These are phyloP conservation scores for Fusarium nematophilum DNA, from an alignment of 2,329 filamentous ascomycete genomes.

Conservation along the genomic window DNA sequence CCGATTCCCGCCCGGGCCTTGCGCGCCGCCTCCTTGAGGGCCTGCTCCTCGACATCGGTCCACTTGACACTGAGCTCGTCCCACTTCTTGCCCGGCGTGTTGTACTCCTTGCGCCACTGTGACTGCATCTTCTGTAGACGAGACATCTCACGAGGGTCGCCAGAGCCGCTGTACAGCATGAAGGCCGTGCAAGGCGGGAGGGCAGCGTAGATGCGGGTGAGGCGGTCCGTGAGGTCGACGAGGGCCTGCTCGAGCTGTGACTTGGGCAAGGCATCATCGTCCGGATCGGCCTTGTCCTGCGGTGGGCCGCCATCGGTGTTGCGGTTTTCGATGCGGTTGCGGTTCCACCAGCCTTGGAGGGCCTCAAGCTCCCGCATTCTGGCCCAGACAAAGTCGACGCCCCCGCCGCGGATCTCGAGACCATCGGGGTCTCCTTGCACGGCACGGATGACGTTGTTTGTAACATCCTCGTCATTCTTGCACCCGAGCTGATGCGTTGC, in stretches of 20 bases:
- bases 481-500: slow-evolving; percentile 69
- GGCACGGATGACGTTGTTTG: slow-evolving; percentile 66
- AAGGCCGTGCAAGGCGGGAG: slow-evolving; percentile 74
- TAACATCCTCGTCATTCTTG: slow-evolving; percentile 68
- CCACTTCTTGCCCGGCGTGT: slow-evolving; percentile 72
- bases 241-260: slow-evolving; percentile 60
- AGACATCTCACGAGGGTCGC: slow-evolving; percentile 75
- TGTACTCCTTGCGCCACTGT: slow-evolving; percentile 73
- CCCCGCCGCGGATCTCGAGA: slow-evolving; percentile 66
- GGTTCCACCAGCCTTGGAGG: slow-evolving; percentile 75
- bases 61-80: slow-evolving; percentile 74
- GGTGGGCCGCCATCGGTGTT: slow-evolving; percentile 51
- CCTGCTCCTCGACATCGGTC: slow-evolving; percentile 75
- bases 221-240: slow-evolving; percentile 57
- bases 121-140: slow-evolving; percentile 69
- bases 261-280: slow-evolving; percentile 9
- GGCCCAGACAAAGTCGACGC: slow-evolving; percentile 75
- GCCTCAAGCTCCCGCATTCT: slow-evolving; percentile 74
- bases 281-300: slow-evolving; percentile 21
- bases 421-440: slow-evolving; percentile 69
- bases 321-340: slow-evolving; percentile 58
- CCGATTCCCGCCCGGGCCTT: slow-evolving; percentile 71
- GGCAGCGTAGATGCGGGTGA: slow-evolving; percentile 66
- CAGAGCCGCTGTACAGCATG: slow-evolving; percentile 73
- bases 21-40: slow-evolving; percentile 66